These are phyloP conservation scores for Closterium sp. DNA, from an alignment of 139 green algal genomes.

Conservation along the genomic window DNA sequence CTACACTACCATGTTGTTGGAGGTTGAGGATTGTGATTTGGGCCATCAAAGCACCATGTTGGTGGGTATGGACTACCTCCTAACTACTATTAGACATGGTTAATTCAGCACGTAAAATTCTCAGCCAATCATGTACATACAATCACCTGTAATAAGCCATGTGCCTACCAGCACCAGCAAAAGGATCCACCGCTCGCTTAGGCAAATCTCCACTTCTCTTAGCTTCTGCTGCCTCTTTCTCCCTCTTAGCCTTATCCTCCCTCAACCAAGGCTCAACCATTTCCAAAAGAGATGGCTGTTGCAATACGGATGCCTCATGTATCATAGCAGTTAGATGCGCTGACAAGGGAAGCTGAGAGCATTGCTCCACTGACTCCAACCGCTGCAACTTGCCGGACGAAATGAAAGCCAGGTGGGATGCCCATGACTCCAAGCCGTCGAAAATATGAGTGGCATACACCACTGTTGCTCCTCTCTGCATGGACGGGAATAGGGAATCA, in stretches of 20 bases:
- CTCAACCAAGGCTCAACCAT: slow-evolving; percentile 46
- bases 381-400: slow-evolving; percentile 64
- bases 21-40: too few species aligned
- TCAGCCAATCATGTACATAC: too few species aligned
- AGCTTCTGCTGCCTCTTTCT: background rate
- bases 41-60: too few species aligned
- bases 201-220: background rate
- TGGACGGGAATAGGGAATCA: too few species aligned
- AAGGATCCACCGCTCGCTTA: background rate
- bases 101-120: too few species aligned
- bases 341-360: too few species aligned
- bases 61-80: too few species aligned
- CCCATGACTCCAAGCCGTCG: slow-evolving; percentile 93
- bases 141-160: background rate
- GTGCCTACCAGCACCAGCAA: background rate
- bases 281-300: background rate
- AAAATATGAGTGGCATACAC: slow-evolving; percentile 99
- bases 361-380: background rate
- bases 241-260: slow-evolving; percentile 42
- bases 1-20: too few species aligned
- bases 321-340: background rate
- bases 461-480: slow-evolving; percentile 63
- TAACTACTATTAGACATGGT: too few species aligned
- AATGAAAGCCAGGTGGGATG: slow-evolving; percentile 88
- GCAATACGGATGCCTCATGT: background rate